Base-by-base conservation (phyloP, 2,329 filamentous ascomycete genomes). In the Aureobasidium uvarum region DNA sequence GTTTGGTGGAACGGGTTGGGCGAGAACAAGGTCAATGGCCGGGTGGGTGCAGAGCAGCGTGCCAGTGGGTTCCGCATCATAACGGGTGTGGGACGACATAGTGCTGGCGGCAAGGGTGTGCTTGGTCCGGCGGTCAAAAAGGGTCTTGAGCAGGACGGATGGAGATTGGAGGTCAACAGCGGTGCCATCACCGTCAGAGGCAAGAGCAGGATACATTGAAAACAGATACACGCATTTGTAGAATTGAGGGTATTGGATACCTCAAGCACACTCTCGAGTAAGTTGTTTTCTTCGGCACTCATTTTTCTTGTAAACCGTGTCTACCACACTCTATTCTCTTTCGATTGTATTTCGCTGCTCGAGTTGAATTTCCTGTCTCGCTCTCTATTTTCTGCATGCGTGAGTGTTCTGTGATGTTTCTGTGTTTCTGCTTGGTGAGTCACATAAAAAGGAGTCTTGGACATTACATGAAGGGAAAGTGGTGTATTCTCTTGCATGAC, bases 21-120 rank as follows among this genome's bases (percentile, higher is more conserved):
- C 0, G 89, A 93, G 72, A 81, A 82, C 56, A 84, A 84, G 68
- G 81, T 83, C 52, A 81, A 75, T 66, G 81, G 52, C 72, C 75
- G 67, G 74, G 77, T 66, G 72, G 78, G 62, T 58, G 79, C 71
- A 79, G 81, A 23, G 80, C 82, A 71, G 5, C 75, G 77, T 20
- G 73, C 75, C 7, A 80, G 80, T 7, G 82, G 86, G 0, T 92
- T 89, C 71, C 86, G 84, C 45, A 87, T 98, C 67, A 85, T 98
- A 63, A 96, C 92, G 3, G 94, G 94, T 0, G 74, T 88, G 16
- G 94, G 94, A 1, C 83, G 83, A 63, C 94, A 98, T 76, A 95
- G 87, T 71, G 83, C 86, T 54, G 87, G 89, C 62, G 92, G 92
- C 0, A 88, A 85, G 64, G 91, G 89, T 1, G 87, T 86, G 70